Evolutionary conservation across 441 rosid genomes (phyloP).

Genomic region (Adansonia grandidieri): DNA sequence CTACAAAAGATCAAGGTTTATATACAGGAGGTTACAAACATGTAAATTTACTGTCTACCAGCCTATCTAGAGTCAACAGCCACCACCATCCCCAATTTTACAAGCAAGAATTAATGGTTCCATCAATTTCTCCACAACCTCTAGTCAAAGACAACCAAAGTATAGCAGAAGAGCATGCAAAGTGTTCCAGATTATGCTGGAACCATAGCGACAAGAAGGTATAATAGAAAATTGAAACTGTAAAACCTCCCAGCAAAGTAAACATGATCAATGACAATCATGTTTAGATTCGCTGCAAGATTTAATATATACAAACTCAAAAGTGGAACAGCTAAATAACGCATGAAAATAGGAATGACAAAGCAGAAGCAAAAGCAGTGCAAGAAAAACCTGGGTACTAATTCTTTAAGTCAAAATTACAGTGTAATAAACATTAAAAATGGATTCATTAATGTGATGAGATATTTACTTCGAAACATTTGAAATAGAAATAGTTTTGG

Average conservation of each 20-base stretch:
- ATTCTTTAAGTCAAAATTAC: conserved; percentile 7
- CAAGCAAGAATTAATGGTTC: conserved; percentile 10
- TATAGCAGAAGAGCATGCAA: background rate
- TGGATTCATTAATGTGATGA: background rate
- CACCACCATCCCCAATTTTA: background rate
- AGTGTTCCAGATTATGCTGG: conserved; percentile 5
- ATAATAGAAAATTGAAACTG: background rate
- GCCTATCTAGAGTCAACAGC: conserved; percentile 9
- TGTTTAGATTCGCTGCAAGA: background rate
- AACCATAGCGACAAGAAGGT: conserved; percentile 19
- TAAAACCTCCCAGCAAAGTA: conserved; percentile 6
- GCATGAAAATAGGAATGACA: conserved; percentile 10
- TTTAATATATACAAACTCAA: background rate
- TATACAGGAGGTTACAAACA: conserved; percentile 3
- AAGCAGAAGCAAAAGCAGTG: conserved; percentile 18
- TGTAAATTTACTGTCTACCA: conserved; percentile 18
- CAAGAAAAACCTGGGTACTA: background rate
- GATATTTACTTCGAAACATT: conserved; percentile 7
- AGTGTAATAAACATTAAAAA: conserved; percentile 12
- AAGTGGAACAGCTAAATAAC: background rate
- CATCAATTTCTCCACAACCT: background rate
- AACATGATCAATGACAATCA: background rate
- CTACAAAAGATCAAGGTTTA: background rate
- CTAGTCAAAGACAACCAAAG: conserved; percentile 6
- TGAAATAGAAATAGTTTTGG: conserved; percentile 5